Evolutionary conservation across 1,284 basidiomycete genomes (phyloP).

Genomic region (Ustilago cynodontis): DNA sequence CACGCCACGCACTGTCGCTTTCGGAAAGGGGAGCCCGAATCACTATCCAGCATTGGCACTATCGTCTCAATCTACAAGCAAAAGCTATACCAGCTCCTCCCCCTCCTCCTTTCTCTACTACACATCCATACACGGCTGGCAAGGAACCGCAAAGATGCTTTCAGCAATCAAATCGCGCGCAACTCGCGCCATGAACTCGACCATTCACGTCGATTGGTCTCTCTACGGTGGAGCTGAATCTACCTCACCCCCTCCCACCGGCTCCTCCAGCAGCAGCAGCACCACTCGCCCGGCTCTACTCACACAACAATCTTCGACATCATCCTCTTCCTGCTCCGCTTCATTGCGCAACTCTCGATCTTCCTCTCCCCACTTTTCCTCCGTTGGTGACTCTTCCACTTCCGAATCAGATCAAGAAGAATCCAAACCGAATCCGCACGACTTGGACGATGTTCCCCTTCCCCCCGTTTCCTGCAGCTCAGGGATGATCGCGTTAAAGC

Average conservation of each 20-base stretch:
- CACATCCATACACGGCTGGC: not conserved
- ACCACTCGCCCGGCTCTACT: no score
- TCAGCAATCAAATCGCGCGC: conserved; percentile 20
- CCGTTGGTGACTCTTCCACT: conserved; percentile 30
- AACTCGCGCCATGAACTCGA: conserved; percentile 40
- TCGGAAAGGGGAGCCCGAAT: no score
- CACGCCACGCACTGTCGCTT: no score
- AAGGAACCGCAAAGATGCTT: conserved; percentile 21
- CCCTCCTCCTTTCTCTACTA: not conserved
- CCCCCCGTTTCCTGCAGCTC: not conserved
- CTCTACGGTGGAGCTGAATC: conserved; percentile 66
- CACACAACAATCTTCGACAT: not conserved
- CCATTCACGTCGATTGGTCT: conserved; percentile 67
- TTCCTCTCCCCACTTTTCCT: conserved; percentile 26
- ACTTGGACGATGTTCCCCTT: conserved; percentile 14
- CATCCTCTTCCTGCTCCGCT: conserved; percentile 14
- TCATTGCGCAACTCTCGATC: conserved; percentile 32
- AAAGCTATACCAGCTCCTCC: no score
- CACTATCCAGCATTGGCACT: no score
- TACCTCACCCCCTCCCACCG: conserved; percentile 27
- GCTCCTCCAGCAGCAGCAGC: no score
- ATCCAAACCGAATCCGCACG: not conserved
- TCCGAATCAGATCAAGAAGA: conserved; percentile 16
- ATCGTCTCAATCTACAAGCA: no score
- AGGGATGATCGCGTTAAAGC: not conserved